Evolutionary conservation across 768 basidiomycete species (phyloP), one percentile per base, ranked within the genome.

Genomic region (Mycena vitilis): DNA sequence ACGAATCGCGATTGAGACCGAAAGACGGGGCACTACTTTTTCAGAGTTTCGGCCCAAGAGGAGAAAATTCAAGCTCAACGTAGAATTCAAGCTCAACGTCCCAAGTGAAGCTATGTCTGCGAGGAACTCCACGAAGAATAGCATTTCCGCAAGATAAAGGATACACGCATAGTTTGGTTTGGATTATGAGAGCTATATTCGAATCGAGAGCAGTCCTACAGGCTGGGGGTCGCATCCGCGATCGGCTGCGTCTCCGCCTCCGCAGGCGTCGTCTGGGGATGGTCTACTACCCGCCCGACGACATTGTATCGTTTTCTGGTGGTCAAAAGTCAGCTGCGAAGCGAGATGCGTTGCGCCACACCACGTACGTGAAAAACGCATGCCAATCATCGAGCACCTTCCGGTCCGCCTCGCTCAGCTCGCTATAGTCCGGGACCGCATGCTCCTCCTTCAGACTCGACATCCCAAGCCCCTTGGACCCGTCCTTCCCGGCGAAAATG

Each of bases 401-500:
- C 78, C 76, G 79, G 73, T 96, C 93, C 67, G 87, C 86, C 68
- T 89, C 90, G 47, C 86, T 83, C 59, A 99, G 84, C 0, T 73
- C 78, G 72, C 91, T 93, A 76, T 94, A 98, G 76, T 99, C 96
- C 15, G 95, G 81, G 2, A 95, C 84, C 10, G 96, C 97, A 75
- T 99, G 90, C 78, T 95, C 92, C 5, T 83, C 80, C 63, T 95
- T 94, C 73, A 98, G 80, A 74, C 94, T 96, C 58, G 95, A 96
- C 89, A 90, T 91, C 49, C 95, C 97, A 9, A 99, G 83, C 0
- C 92, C 97, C 71, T 85, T 89, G 10, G 95, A 96, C 0, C 91
- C 97, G 75, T 99, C 97, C 81, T 94, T 97, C 51, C 96, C 97
- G 25, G 96, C 95, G 77, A 98, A 98, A 22, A 98, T 80, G 71